These are phyloP conservation scores for Ogataea minuta DNA, from an alignment of 805 yeast species.

Conservation along the genomic window DNA sequence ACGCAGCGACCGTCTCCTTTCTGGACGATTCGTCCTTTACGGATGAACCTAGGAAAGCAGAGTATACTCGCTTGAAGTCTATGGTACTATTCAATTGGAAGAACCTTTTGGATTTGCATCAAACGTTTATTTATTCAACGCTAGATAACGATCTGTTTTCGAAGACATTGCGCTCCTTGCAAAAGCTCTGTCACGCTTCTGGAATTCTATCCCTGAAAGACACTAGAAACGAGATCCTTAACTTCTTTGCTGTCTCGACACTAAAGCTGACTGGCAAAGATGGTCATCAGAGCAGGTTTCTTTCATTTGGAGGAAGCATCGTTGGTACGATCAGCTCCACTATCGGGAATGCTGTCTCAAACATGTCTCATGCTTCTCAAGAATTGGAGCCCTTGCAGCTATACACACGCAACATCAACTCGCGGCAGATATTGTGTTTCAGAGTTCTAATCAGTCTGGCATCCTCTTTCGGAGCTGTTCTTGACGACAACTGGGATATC, in stretches of 20 bases:
- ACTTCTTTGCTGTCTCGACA: conserved; percentile 45
- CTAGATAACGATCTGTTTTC: conserved; percentile 73
- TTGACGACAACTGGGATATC: conserved; percentile 65
- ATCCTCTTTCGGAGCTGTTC: conserved; percentile 73
- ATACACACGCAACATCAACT: conserved; percentile 48
- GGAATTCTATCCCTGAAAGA: conserved; percentile 64
- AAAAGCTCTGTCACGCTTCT: conserved; percentile 76
- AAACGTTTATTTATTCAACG: conserved; percentile 58
- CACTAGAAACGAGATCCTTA: conserved; percentile 57
- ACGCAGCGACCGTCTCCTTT: conserved; percentile 20
- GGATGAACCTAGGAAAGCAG: conserved; percentile 7
- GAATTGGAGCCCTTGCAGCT: conserved; percentile 13
- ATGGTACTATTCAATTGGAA: conserved; percentile 38
- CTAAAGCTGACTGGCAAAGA: conserved; percentile 38
- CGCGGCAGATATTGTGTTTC: conserved; percentile 71
- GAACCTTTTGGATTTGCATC: conserved; percentile 42
- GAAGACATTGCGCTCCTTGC: conserved; percentile 65
- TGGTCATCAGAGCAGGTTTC: conserved; percentile 34
- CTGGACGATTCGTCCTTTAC: conserved; percentile 22
- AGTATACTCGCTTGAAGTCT: conserved; percentile 20
- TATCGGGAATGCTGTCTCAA: conserved; percentile 37
- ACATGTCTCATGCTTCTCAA: conserved; percentile 18
- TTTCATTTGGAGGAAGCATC: conserved; percentile 49
- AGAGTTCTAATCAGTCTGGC: conserved; percentile 78
- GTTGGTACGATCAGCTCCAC: conserved; percentile 51